Percentiles rank a stretch among this genome's conserved stretches.
phyloP scores from a whole-genome alignment of 2,329 filamentous ascomycete genomes.

The Talaromyces verruculosus region DNA sequence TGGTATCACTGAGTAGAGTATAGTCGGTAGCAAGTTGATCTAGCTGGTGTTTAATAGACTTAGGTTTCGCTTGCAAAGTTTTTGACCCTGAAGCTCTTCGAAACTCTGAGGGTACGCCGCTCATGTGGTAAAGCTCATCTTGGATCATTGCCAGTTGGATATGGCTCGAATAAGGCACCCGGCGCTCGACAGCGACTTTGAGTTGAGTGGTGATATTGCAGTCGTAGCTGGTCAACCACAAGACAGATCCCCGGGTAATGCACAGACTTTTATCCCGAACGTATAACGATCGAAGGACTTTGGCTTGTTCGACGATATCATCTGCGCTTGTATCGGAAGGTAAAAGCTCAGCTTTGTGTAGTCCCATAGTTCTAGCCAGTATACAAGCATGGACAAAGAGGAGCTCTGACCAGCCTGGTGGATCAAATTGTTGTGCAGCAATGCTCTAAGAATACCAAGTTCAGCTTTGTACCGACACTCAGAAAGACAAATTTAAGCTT shows the following conservation, averaged over 20 bases:
- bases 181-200: background rate
- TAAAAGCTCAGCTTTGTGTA: constrained; percentile 18
- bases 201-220: constrained; percentile 15
- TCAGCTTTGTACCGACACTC: background rate
- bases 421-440: constrained; percentile 22
- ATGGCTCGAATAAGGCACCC: background rate
- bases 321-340: background rate
- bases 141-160: background rate
- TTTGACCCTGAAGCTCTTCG: background rate
- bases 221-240: constrained; percentile 22
- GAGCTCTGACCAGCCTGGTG: constrained; percentile 19
- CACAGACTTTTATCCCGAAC: constrained; percentile 22
- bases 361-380: constrained; percentile 22
- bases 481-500: background rate
- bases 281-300: constrained; percentile 22
- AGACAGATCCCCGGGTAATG: constrained; percentile 21
- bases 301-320: constrained; percentile 20
- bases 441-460: constrained; percentile 12
- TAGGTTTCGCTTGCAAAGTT: background rate
- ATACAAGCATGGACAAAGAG: constrained; percentile 23
- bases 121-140: background rate
- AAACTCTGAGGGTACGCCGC: background rate
- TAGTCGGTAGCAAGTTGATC: background rate
- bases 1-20: background rate
- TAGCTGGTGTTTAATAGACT: background rate